Evolutionary conservation across 2,329 filamentous ascomycete genomes (phyloP).

Genomic region (Lasiodiplodia citricola): DNA sequence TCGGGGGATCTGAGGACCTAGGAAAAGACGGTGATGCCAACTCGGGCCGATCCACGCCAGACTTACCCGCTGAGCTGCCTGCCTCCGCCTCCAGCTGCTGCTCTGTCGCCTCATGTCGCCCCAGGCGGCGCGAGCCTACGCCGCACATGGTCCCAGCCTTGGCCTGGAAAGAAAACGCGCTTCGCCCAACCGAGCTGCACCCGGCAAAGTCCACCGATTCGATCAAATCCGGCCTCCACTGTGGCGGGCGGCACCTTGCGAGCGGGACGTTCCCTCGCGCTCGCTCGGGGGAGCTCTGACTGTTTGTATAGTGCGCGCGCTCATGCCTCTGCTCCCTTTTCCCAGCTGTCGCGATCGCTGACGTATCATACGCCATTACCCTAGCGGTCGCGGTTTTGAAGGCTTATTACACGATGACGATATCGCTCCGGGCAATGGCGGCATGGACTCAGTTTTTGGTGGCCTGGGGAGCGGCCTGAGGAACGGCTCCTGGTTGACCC

Average conservation of each 20-base stretch:
- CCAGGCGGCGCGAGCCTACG: slow-evolving; percentile 18
- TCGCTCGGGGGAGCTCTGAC: slow-evolving; percentile 3
- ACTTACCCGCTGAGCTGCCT: slow-evolving; percentile 3
- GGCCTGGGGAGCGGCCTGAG: background rate
- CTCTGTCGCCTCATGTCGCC: background rate
- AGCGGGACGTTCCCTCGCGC: background rate
- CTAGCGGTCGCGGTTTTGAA: background rate
- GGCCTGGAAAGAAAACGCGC: slow-evolving; percentile 6
- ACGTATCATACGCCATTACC: slow-evolving; percentile 13
- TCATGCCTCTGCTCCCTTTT: background rate
- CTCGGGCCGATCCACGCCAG: slow-evolving; percentile 14
- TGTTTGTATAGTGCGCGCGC: slow-evolving; percentile 13
- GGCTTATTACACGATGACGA: slow-evolving; percentile 23
- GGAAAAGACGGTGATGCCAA: slow-evolving; percentile 23
- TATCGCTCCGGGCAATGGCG: slow-evolving; percentile 16
- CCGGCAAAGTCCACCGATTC: slow-evolving; percentile 24
- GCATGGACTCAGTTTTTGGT: background rate
- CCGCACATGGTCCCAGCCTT: slow-evolving; percentile 16
- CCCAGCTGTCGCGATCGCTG: slow-evolving; percentile 9
- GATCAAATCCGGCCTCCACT: slow-evolving; percentile 24
- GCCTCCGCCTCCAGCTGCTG: background rate
- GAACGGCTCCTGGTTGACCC: slow-evolving; percentile 7
- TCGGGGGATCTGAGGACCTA: slow-evolving; percentile 24
- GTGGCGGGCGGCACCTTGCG: background rate
- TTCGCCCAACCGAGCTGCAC: slow-evolving; percentile 24